Evolutionary conservation across 768 basidiomycete species (phyloP), one percentile per base, ranked within the genome.

Genomic region (Cystofilobasidium ferigula): DNA sequence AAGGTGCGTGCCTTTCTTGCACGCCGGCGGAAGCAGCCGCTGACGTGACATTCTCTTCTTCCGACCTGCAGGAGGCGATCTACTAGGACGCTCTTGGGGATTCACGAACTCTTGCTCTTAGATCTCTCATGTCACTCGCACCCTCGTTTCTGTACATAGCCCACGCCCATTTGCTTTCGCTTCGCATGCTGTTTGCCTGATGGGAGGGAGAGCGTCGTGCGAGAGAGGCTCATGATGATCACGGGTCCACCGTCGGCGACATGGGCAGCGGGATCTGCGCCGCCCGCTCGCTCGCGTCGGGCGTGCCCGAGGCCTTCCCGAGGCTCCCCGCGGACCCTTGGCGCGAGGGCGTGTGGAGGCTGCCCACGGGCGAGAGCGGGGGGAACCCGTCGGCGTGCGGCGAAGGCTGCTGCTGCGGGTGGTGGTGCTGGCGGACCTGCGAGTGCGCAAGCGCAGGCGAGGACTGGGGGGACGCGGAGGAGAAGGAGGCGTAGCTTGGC

Each of bases 281-380:
- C 22, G 60, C 60, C 43, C 45, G 40, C 60, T 61, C 60, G 18
- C 24, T n/a, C 26, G 51, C 7, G 30, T 54, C 51, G 30, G 51
- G 51, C 30, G 51, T 54, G 26, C 51, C 43, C 57, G 57, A 58
- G 12, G 40, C 12, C 28, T 40, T 30, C 26, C 28, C 18, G 5
- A 28, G 14, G 28, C 4, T 16, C 12, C 6, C 28, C 13, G 32
- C 28, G 18, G 51, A 54, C 5, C 51, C 51, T 14, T 28, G 2
- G 51, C 51, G 51, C 28, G 30, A 54, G 28, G 51, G 28, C 9
- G 26, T 54, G 30, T n/a, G 28, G 30, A 54, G 7, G 30, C 28
- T 54, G 51, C 30, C 30, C 28, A 32, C 51, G 7, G 60, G 60
- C 38, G 38, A 42, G 6, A 45, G 43, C 6, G 60, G 60, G 2